Evolutionary conservation across 2,329 filamentous ascomycete genomes (phyloP).

Genomic region (Fusarium graminum): DNA sequence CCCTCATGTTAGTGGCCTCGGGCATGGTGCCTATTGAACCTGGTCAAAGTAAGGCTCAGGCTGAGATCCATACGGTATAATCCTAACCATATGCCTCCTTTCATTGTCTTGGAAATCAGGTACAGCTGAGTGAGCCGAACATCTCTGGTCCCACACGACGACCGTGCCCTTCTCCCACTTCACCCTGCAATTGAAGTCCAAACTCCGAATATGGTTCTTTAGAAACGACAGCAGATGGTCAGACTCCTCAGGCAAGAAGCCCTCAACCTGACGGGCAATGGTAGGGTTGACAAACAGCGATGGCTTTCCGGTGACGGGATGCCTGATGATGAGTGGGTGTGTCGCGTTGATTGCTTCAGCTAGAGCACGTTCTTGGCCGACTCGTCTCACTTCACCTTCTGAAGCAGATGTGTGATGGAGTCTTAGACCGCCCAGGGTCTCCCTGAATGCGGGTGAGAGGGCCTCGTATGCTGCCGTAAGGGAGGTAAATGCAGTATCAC

Average conservation of each 20-base stretch:
- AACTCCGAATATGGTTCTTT: constrained; percentile 49
- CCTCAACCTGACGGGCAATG: constrained; percentile 49
- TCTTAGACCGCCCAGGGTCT: constrained; percentile 11
- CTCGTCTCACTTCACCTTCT: constrained; percentile 48
- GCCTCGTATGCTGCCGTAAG: constrained; percentile 50
- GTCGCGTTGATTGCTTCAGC: constrained; percentile 49
- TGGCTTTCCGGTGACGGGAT: constrained; percentile 49
- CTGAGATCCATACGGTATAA: constrained; percentile 49
- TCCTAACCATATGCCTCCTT: constrained; percentile 51
- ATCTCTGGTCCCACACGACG: constrained; percentile 51
- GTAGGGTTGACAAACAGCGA: constrained; percentile 50
- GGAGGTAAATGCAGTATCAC: constrained; percentile 51
- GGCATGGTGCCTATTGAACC: background rate
- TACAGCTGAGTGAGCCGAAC: constrained; percentile 47
- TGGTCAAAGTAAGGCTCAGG: constrained; percentile 35
- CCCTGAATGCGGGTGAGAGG: constrained; percentile 47
- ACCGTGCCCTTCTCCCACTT: constrained; percentile 51
- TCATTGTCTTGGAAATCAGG: constrained; percentile 51
- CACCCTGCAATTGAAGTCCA: constrained; percentile 51
- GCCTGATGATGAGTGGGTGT: constrained; percentile 49
- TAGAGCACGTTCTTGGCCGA: constrained; percentile 48
- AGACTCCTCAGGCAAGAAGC: constrained; percentile 51
- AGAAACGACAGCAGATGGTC: constrained; percentile 47
- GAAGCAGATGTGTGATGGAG: constrained; percentile 48
- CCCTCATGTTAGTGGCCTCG: accelerated